These are phyloP conservation scores for Phtheirospermum japonicum DNA, from an alignment of 257 asterid species.

Conservation along the genomic window DNA sequence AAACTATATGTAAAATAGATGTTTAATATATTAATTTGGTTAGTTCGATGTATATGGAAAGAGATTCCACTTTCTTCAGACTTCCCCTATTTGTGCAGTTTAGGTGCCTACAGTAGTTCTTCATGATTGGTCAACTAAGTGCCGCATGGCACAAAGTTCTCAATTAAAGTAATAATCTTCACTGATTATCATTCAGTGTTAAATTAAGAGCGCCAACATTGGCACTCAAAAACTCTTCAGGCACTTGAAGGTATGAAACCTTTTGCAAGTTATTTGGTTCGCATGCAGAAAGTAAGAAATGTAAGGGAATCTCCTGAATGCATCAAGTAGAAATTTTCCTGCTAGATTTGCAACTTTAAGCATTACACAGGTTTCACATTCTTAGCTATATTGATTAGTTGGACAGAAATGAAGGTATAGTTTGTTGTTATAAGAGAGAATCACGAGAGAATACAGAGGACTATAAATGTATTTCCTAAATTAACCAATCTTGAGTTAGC, in stretches of 20 bases:
- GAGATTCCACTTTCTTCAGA: too few species aligned
- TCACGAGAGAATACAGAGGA: conserved; percentile 6
- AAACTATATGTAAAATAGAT: too few species aligned
- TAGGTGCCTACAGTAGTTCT: too few species aligned
- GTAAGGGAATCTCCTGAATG: conserved; percentile 9
- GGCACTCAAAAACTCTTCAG: neutral
- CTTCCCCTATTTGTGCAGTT: too few species aligned
- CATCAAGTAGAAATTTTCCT: neutral
- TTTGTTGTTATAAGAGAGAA: conserved; percentile 13
- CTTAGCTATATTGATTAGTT: conserved; percentile 9
- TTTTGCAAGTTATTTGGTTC: too few species aligned
- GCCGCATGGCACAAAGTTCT: neutral
- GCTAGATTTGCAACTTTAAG: conserved; percentile 14
- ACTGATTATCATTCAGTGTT: neutral
- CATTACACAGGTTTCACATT: neutral
- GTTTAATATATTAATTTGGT: too few species aligned
- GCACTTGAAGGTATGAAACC: too few species aligned
- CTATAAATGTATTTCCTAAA: conserved; percentile 5
- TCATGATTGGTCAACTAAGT: too few species aligned
- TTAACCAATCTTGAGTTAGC: conserved; percentile 12
- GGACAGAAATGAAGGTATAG: conserved; percentile 10
- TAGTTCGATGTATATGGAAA: too few species aligned
- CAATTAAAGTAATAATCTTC: too few species aligned
- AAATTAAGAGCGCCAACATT: too few species aligned
- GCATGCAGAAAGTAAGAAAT: too few species aligned